A percentile compares a stretch with the other conserved stretches of the same genome.
These are phyloP conservation scores for Leucocoprinus sp. DNA, from an alignment of 768 basidiomycete genomes.

Conservation along the genomic window DNA sequence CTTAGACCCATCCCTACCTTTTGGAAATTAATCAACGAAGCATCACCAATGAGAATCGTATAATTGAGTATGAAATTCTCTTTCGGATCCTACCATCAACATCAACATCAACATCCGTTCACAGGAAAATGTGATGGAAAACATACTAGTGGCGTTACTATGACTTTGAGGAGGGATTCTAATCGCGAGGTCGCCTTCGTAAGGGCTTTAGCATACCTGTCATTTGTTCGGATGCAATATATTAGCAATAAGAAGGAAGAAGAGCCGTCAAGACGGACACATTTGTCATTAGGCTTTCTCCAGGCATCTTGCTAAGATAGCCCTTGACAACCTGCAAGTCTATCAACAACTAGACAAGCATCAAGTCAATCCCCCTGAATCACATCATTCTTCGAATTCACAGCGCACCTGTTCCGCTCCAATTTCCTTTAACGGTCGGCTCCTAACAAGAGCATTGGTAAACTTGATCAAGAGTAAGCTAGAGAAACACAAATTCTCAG, in stretches of 20 bases:
- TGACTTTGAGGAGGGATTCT: conserved; percentile 91
- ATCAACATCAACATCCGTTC: background rate
- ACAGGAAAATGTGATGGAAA: background rate
- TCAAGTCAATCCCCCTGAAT: background rate
- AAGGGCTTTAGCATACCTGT: conserved; percentile 76
- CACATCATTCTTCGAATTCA: background rate
- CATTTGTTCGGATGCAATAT: background rate
- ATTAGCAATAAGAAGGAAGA: conserved; percentile 4
- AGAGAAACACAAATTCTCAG: conserved; percentile 4
- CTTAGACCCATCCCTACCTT: conserved; percentile 47
- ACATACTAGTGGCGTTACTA: conserved; percentile 84
- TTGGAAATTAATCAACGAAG: conserved; percentile 96
- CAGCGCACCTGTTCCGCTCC: conserved; percentile 83
- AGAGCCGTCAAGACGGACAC: conserved; percentile 29
- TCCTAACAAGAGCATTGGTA: conserved; percentile 82
- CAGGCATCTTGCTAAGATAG: conserved; percentile 77
- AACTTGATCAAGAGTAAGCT: conserved; percentile 72
- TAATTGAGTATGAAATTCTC: conserved; percentile 96
- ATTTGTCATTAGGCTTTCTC: conserved; percentile 48
- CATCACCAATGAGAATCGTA: conserved; percentile 87
- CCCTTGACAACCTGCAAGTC: conserved; percentile 85
- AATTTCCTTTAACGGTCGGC: conserved; percentile 83
- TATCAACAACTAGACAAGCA: conserved; percentile 47
- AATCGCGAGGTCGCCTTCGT: conserved; percentile 73
- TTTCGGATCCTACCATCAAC: conserved; percentile 59